Conservation (phyloP, 2,329 filamentous ascomycete genomes). For the Clonostachys rhizophaga region DNA sequence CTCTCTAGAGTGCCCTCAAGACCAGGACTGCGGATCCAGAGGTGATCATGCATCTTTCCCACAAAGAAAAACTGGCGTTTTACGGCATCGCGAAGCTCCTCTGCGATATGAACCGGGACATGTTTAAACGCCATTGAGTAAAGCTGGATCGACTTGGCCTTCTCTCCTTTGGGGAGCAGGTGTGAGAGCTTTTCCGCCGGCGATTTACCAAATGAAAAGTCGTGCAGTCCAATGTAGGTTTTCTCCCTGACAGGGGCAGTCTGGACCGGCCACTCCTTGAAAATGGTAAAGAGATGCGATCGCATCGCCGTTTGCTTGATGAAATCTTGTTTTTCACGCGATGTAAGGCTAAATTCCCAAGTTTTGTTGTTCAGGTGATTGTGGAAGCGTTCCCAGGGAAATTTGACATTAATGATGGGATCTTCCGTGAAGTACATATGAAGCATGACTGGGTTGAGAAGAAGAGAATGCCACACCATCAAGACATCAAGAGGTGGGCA, state of each 20-base stretch:
- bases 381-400: constrained; percentile 9
- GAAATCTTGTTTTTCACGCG: neutral
- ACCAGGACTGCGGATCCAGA: constrained; percentile 31
- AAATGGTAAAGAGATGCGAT: constrained; percentile 7
- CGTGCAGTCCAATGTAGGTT: no score
- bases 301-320: neutral
- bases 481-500: constrained; percentile 17
- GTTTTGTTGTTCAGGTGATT: no score
- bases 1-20: constrained; percentile 23
- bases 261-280: constrained; percentile 9
- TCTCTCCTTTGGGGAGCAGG: neutral
- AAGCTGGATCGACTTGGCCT: neutral
- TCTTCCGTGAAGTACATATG: constrained; percentile 5
- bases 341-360: neutral
- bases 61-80: constrained; percentile 27
- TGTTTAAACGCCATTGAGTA: no score
- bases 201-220: no score
- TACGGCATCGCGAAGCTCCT: neutral
- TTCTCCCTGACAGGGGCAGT: neutral
- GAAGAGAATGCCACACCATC: constrained; percentile 28
- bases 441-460: constrained; percentile 22
- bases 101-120: neutral
- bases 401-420: constrained; percentile 6
- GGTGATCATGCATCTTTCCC: constrained; percentile 30
- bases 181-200: constrained; percentile 1